Base-by-base conservation (phyloP, 2,329 filamentous ascomycete species). In the Fusarium albosuccineum region DNA sequence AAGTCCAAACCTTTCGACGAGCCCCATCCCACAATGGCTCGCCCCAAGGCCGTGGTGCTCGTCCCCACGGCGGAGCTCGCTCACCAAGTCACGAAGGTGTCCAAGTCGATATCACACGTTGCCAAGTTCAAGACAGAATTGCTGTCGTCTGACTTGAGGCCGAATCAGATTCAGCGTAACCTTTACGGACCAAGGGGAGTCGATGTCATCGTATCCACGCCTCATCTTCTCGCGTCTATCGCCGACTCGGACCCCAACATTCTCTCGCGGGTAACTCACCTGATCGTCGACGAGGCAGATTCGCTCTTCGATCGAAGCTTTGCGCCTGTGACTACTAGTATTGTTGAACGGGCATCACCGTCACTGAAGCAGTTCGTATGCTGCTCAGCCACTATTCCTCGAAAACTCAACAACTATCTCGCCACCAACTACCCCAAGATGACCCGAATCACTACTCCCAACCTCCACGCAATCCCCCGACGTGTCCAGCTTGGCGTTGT, bases 281-380 rank as follows among this genome's bases (percentile, higher is more conserved):
- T 99, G 10, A 87, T 99, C 61, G 86, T 97, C 49, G 97, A 99
- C 76, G 97, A 99, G 82, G 97, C 97, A 1, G 96, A 99, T 80
- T 97, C 94, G 5, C 88, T 99, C 9, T 88, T 99, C 70, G 97
- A 99, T 80, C 92, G 94, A 60, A 97, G 93, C 61, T 99, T 99
- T 82, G 87, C 92, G 5, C 90, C 93, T 1, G 89, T 91, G 26
- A 98, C 96, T 0, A 91, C 88, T 10, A 86, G 88, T 57, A 92
- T 99, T 69, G 86, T 99, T 67, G 92, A 97, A 74, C 91, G 92
- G 60, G 88, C 91, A 2, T 86, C 89, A 7, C 93, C 95, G 0
- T 96, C 93, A 1, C 81, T 98, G 46, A 88, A 93, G 74, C 92
- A 97, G 76, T 85, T 99, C 26, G 86, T 99, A 46, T 88, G 98